Conservation (phyloP, 139 green algal species). For the Diplosphaera chodatii region DNA sequence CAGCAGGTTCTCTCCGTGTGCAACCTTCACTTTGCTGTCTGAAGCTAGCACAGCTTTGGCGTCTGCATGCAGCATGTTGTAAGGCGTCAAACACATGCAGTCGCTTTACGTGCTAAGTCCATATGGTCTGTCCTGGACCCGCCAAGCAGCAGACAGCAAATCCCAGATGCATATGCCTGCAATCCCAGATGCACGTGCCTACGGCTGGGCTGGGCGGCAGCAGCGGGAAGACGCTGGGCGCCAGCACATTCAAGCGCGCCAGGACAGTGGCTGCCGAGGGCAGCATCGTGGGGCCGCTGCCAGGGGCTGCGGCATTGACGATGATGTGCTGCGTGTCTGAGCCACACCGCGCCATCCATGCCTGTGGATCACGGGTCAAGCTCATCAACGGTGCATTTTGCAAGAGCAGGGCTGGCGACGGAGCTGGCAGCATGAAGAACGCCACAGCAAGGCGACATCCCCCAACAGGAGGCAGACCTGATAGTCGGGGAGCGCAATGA, state of each 20-base stretch:
- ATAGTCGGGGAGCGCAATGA: slow-evolving; percentile 37
- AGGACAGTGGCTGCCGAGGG: slow-evolving; percentile 33
- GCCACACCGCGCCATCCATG: slow-evolving; percentile 28
- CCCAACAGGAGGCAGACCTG: not conserved
- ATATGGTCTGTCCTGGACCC: no score
- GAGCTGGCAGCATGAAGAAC: no score
- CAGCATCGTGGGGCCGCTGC: slow-evolving; percentile 14
- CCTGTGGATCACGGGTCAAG: no score
- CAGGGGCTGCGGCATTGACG: not conserved
- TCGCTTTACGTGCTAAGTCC: no score
- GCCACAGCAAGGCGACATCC: no score
- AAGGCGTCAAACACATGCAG: no score
- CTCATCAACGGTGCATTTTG: no score
- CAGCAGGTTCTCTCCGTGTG: slow-evolving; percentile 37
- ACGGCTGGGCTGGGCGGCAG: slow-evolving; percentile 6
- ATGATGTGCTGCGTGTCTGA: slow-evolving; percentile 12
- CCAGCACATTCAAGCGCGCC: not conserved
- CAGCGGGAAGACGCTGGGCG: slow-evolving; percentile 61
- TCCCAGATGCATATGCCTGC: no score
- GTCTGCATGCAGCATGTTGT: no score
- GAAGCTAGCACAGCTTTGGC: not conserved
- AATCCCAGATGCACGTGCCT: no score
- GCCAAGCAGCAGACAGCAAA: no score
- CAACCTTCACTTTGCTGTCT: not conserved
- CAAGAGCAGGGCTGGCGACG: no score